Percentiles rank a stretch among this genome's conserved stretches.
Evolutionary conservation across 176 grass and related monocot genomes (phyloP).

Genomic region (Cocos nucifera): DNA sequence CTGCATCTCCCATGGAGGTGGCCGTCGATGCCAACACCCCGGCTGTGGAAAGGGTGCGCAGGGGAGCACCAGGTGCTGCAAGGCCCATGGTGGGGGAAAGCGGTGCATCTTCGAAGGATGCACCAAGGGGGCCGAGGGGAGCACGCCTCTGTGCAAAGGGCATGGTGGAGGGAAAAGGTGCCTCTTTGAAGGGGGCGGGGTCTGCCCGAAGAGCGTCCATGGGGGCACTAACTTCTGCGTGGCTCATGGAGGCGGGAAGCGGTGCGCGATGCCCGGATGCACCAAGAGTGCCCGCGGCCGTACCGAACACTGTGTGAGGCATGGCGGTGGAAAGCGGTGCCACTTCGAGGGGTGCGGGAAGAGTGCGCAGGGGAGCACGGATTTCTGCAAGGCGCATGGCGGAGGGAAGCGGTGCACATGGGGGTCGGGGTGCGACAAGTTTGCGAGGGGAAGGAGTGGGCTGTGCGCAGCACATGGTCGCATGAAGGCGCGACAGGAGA

Average conservation of each 20-base stretch:
- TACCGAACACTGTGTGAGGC: constrained; percentile 47
- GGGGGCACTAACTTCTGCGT: constrained; percentile 51
- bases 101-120: constrained; percentile 55
- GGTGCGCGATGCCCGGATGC: constrained; percentile 35
- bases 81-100: constrained; percentile 52
- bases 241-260: constrained; percentile 61
- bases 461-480: constrained; percentile 56
- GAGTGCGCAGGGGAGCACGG: constrained; percentile 54
- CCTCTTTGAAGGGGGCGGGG: constrained; percentile 41
- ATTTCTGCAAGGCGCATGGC: constrained; percentile 61
- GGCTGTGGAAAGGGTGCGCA: constrained; percentile 48
- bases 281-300: constrained; percentile 54
- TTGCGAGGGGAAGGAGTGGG: constrained; percentile 50
- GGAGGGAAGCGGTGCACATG: constrained; percentile 57
- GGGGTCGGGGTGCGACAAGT: constrained; percentile 52
- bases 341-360: constrained; percentile 35
- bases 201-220: constrained; percentile 56
- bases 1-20: constrained; percentile 66
- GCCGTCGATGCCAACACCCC: constrained; percentile 43
- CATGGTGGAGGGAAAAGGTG: constrained; percentile 57
- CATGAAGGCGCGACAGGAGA: constrained; percentile 39
- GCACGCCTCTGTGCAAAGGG: constrained; percentile 58
- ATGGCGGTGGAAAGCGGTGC: constrained; percentile 56
- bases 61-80: constrained; percentile 56
- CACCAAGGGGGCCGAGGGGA: constrained; percentile 60